Evolutionary conservation across 352 stramenopile genomes (phyloP), one percentile per base, ranked within the genome.

Genomic region (Pythium dissimile): DNA sequence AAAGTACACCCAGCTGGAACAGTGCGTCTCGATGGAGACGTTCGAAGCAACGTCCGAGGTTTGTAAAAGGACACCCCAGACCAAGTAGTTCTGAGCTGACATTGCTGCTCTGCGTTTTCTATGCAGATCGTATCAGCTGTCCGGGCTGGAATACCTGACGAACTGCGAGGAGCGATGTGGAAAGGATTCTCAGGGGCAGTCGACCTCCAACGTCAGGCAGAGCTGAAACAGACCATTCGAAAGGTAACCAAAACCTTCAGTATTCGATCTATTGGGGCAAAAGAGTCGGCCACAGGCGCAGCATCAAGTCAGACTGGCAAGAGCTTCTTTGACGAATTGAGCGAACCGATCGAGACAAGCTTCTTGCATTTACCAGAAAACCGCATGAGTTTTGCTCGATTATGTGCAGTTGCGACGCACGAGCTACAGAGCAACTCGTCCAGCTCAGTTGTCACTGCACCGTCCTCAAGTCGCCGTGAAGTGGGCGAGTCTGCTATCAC

Each of bases 1-100:
- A 20, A 92, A 92, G 46, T 91, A 91, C 58, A 89, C 79, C 5
- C 83, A 92, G 31, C 64, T 92, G 31, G 83, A 92, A 46, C 82
- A 89, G 46, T 92, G 83, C 39, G 77, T 86, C 16, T 77, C 79
- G 2, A 72, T 56, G 10, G 69, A 69, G 11, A 87, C 86, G 24
- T 92, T 79, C 59, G 71, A 78, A 8, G 44, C 75, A 31, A 84
- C 80, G 0, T 69, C 78, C 35, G 83, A 92, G 71, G 80, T 91
- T 43, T 47, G 66, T 54, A 23, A 10, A 12, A 18, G 9, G 8
- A 10, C n/a, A 10, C 5, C 6, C 9, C n/a, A 48, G 18, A 30
- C 18, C 13, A 44, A 23, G 16, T 23, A 20, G 15, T 44, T 48
- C 16, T 12, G 10, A 32, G 42, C 42, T 23, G 30, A n/a, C 20